Conservation (phyloP, 306 rosid species). For the Mucuna pruriens region DNA sequence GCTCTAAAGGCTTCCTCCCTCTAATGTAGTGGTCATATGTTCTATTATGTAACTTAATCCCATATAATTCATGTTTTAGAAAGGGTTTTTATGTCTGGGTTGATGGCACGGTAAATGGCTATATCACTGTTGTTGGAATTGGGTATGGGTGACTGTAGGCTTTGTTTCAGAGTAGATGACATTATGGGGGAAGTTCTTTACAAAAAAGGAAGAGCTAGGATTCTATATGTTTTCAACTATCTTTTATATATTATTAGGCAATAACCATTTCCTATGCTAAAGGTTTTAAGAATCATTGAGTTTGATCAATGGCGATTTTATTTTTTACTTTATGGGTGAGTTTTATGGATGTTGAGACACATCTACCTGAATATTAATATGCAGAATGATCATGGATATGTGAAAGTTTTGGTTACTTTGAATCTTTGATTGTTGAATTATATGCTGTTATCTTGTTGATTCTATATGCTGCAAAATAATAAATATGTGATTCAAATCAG, state of each 20-base stretch:
- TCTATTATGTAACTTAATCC: neutral
- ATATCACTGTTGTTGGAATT: neutral
- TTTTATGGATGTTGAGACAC: conserved; percentile 23
- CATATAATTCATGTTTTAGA: neutral
- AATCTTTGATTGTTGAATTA: conserved; percentile 2
- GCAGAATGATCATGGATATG: conserved; percentile 13
- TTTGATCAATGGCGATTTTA: conserved; percentile 22
- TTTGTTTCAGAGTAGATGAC: conserved; percentile 11
- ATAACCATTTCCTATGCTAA: conserved; percentile 8
- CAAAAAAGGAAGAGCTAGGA: neutral
- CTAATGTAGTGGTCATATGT: neutral
- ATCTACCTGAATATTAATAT: neutral
- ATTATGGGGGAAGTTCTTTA: neutral
- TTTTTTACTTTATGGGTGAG: neutral
- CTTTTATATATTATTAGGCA: conserved; percentile 16
- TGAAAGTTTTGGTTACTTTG: conserved; percentile 10
- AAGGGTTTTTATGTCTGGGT: neutral
- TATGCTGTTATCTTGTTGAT: neutral
- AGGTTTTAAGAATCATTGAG: neutral
- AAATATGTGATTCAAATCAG: neutral
- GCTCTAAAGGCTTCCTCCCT: neutral
- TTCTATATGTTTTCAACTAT: neutral
- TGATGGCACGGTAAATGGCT: conserved; percentile 7
- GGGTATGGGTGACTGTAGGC: neutral
- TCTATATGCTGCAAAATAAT: neutral